These are phyloP conservation scores for Medicago arabica DNA, from an alignment of 306 rosid genomes.

Conservation along the genomic window DNA sequence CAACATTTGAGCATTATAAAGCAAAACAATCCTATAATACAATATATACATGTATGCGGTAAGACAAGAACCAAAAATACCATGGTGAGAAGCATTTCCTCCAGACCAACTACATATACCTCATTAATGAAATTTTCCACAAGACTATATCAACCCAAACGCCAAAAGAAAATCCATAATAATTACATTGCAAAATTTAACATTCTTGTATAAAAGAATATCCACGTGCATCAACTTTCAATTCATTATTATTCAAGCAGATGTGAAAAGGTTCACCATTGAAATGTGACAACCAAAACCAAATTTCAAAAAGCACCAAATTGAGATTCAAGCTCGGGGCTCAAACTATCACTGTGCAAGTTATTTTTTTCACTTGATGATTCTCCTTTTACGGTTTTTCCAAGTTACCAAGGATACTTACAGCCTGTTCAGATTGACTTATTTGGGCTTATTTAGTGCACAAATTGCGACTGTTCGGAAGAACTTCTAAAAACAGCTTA, in stretches of 20 bases:
- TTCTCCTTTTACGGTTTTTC: not conserved
- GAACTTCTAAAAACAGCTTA: no score
- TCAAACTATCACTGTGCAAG: not conserved
- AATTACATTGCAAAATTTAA: no score
- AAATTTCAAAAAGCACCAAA: not conserved
- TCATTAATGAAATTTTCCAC: slow-evolving; percentile 6
- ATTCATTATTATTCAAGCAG: not conserved
- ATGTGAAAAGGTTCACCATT: slow-evolving; percentile 16
- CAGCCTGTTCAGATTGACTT: no score
- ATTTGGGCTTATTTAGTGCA: no score
- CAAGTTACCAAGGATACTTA: not conserved
- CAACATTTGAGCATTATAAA: slow-evolving; percentile 40
- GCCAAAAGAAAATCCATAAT: no score
- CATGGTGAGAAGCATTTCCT: slow-evolving; percentile 8
- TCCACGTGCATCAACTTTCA: no score
- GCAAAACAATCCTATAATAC: slow-evolving; percentile 39
- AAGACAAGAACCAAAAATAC: slow-evolving; percentile 16
- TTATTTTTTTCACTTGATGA: not conserved
- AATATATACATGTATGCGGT: slow-evolving; percentile 1
- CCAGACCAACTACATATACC: slow-evolving; percentile 15
- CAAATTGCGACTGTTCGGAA: no score
- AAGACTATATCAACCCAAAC: not conserved
- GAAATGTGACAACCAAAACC: not conserved
- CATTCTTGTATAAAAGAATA: no score
- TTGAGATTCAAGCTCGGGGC: slow-evolving; percentile 14